phyloP scores from a whole-genome alignment of 495 filamentous ascomycete genomes.

The Neurospora africana region DNA sequence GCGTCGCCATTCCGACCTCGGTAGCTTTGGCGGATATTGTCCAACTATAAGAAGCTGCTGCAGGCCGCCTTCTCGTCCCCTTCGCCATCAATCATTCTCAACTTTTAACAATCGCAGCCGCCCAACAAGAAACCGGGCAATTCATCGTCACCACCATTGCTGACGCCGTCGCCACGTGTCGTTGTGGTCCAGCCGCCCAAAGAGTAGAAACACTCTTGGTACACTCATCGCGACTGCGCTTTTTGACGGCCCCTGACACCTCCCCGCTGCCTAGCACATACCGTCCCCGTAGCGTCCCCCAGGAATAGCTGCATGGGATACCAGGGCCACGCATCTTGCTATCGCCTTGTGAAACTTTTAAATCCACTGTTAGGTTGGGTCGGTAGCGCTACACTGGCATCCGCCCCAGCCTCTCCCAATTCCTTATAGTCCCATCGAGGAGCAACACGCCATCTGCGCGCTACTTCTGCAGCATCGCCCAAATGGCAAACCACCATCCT shows the following conservation, averaged over 20 bases:
- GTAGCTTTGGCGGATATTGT: not conserved
- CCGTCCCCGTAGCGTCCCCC: not conserved
- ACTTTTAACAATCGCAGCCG: not conserved
- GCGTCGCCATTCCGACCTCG: not conserved
- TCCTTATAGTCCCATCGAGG: not conserved
- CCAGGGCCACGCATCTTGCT: not conserved
- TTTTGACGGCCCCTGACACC: not conserved
- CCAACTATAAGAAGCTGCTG: not conserved
- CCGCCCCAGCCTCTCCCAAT: not conserved
- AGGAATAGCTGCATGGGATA: not conserved
- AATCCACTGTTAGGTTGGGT: not conserved
- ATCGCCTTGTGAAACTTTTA: not conserved
- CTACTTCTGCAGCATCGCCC: slow-evolving; percentile 1
- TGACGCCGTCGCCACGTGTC: not conserved
- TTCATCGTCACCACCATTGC: not conserved
- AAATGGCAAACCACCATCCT: slow-evolving; percentile 47
- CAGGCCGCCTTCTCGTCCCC: not conserved
- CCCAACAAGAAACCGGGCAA: not conserved
- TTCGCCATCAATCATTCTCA: not conserved
- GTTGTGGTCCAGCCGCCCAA: not conserved
- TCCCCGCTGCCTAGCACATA: not conserved
- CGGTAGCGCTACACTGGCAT: not conserved
- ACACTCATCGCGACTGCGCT: not conserved
- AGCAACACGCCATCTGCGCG: not conserved
- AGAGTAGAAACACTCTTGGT: not conserved